These are phyloP conservation scores for Zanthoxylum bungeanum DNA, from an alignment of 345 rosid species.

Conservation along the genomic window DNA sequence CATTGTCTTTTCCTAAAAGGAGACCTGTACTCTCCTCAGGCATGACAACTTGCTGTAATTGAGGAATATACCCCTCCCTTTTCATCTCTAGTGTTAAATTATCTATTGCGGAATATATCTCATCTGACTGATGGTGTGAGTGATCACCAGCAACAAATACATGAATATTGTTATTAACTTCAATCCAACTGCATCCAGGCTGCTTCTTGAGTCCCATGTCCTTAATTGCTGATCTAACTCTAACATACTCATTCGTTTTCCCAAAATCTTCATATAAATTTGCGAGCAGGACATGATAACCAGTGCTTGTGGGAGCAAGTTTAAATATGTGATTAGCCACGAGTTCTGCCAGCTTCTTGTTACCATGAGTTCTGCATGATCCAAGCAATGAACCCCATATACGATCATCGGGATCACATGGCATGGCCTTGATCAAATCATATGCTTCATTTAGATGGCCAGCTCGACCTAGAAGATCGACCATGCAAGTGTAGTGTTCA, in stretches of 20 bases:
- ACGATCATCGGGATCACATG: slow-evolving; percentile 37
- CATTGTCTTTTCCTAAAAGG: neutral
- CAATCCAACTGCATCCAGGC: slow-evolving; percentile 59
- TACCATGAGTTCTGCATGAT: slow-evolving; percentile 41
- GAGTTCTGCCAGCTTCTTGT: slow-evolving; percentile 33
- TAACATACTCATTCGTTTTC: slow-evolving; percentile 15
- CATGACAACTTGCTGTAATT: neutral
- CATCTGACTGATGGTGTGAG: slow-evolving; percentile 29
- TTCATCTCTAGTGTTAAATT: slow-evolving; percentile 30
- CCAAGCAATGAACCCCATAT: slow-evolving; percentile 53
- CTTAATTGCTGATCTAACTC: slow-evolving; percentile 33
- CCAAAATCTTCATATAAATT: slow-evolving; percentile 41
- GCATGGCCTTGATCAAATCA: slow-evolving; percentile 41
- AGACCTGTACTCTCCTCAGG: slow-evolving; percentile 2
- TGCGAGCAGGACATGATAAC: slow-evolving; percentile 41
- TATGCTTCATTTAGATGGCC: slow-evolving; percentile 40
- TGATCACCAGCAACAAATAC: slow-evolving; percentile 31
- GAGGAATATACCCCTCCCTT: slow-evolving; percentile 27
- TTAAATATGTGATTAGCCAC: slow-evolving; percentile 37
- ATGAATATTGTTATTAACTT: slow-evolving; percentile 29
- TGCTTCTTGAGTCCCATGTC: slow-evolving; percentile 35
- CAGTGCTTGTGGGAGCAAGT: slow-evolving; percentile 28
- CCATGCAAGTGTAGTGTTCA: slow-evolving; percentile 54
- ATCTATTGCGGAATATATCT: slow-evolving; percentile 26
- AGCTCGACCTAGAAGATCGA: slow-evolving; percentile 45